phyloP scores from a whole-genome alignment of 75 land plant genomes.

The Pinus albicaulis region DNA sequence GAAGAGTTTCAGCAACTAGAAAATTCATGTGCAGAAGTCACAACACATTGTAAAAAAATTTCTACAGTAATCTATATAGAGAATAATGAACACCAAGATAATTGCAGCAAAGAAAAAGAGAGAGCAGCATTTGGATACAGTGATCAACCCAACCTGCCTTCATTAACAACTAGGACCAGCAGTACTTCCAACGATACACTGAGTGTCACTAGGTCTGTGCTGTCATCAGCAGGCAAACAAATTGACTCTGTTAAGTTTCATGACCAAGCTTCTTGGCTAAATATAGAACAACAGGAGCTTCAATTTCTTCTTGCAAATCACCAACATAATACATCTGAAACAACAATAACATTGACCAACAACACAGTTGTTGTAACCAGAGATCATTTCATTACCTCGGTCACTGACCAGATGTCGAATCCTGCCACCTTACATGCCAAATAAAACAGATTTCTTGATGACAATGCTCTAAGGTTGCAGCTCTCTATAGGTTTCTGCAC shows the following conservation, averaged over 20 bases:
- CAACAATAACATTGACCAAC: not conserved
- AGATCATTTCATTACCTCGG: not conserved
- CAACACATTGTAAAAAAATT: too few relatives aligned
- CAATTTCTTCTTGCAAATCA: not conserved
- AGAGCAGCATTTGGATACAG: conserved; percentile 4
- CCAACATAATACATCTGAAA: not conserved
- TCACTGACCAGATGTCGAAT: not conserved
- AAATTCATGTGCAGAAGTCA: too few relatives aligned
- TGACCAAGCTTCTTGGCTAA: not conserved
- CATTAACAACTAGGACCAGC: not conserved
- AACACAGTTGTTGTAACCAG: not conserved
- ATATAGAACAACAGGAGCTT: not conserved
- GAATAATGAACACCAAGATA: conserved; percentile 98
- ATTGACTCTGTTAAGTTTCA: not conserved
- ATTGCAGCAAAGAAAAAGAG: conserved; percentile 46
- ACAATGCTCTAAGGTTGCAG: conserved; percentile 21
- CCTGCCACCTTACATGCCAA: not conserved
- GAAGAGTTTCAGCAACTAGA: too few relatives aligned
- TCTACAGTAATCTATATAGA: too few relatives aligned
- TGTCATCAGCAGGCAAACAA: not conserved
- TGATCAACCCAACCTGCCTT: not conserved
- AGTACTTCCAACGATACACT: not conserved
- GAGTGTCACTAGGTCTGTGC: not conserved
- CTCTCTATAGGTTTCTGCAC: conserved; percentile 39
- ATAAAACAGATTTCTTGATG: not conserved